Conservation (phyloP, 345 rosid genomes). For the Physaria fendleri region DNA sequence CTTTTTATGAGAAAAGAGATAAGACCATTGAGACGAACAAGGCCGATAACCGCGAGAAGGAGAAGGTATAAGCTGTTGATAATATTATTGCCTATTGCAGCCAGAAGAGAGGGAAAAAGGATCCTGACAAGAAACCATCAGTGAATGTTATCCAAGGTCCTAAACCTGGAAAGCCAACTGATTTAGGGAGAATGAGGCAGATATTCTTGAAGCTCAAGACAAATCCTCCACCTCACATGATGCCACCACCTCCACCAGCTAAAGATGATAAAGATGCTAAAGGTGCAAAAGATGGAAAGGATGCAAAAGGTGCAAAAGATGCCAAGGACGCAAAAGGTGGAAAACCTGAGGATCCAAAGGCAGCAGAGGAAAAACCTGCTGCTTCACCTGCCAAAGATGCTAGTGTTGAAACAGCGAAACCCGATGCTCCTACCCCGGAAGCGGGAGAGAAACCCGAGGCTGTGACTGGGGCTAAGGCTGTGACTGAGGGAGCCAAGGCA, state of each 20-base stretch:
- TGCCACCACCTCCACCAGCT: constrained; percentile 60
- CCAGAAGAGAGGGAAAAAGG: constrained; percentile 64
- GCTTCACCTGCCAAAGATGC: constrained; percentile 37
- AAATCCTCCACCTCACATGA: constrained; percentile 86
- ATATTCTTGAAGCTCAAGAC: constrained; percentile 69
- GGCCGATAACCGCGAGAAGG: constrained; percentile 81
- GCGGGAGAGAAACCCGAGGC: constrained; percentile 31
- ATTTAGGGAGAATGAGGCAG: constrained; percentile 85
- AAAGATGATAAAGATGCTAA: constrained; percentile 39
- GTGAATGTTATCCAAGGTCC: constrained; percentile 73
- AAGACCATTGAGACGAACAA: constrained; percentile 61
- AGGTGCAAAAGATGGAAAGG: constrained; percentile 28
- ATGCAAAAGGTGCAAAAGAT: constrained; percentile 36
- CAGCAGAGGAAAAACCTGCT: constrained; percentile 25
- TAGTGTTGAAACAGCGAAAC: constrained; percentile 31
- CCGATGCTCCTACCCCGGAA: constrained; percentile 26
- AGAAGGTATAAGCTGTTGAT: constrained; percentile 51
- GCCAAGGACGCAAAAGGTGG: constrained; percentile 34
- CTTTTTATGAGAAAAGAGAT: constrained; percentile 79
- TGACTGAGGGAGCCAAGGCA: constrained; percentile 30
- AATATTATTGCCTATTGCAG: not conserved
- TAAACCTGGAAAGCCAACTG: constrained; percentile 90
- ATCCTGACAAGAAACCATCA: constrained; percentile 67
- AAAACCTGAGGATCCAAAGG: constrained; percentile 31
- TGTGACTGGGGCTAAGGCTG: constrained; percentile 22